Evolutionary conservation across 2,329 filamentous ascomycete genomes (phyloP).

Genomic region (Lasiodiplodia gonubiensis): DNA sequence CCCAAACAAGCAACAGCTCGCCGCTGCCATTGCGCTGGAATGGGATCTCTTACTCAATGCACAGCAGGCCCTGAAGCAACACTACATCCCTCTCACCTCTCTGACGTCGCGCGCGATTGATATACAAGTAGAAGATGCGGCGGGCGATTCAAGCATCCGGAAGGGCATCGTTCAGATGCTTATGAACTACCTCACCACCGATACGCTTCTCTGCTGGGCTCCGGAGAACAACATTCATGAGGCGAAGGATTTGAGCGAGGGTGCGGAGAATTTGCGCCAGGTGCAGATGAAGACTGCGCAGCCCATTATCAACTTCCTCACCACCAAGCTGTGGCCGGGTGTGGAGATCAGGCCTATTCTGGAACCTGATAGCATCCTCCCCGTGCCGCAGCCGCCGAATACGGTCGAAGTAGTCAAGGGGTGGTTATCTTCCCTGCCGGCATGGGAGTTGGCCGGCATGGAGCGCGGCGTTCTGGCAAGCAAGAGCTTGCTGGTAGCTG

Average conservation of each 20-base stretch:
- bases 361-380: slow-evolving; percentile 77
- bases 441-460: slow-evolving; percentile 84
- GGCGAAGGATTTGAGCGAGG: slow-evolving; percentile 49
- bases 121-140: slow-evolving; percentile 70
- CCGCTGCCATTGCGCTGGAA: slow-evolving; percentile 84
- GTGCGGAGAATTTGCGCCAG: slow-evolving; percentile 67
- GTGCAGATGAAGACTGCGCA: slow-evolving; percentile 73
- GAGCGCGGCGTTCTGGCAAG: slow-evolving; percentile 83
- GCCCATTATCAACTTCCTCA: slow-evolving; percentile 74
- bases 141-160: slow-evolving; percentile 61
- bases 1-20: slow-evolving; percentile 76
- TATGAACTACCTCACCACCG: slow-evolving; percentile 88
- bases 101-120: slow-evolving; percentile 83
- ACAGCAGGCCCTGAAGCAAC: slow-evolving; percentile 81
- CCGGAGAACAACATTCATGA: slow-evolving; percentile 61
- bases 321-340: slow-evolving; percentile 79
- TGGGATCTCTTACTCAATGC: slow-evolving; percentile 86
- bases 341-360: slow-evolving; percentile 80
- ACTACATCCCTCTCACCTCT: slow-evolving; percentile 89
- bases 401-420: slow-evolving; percentile 78
- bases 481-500: slow-evolving; percentile 83
- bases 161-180: slow-evolving; percentile 69
- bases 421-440: slow-evolving; percentile 74
- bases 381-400: slow-evolving; percentile 71
- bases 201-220: slow-evolving; percentile 91